These are phyloP conservation scores for Aurinia saxatilis DNA, from an alignment of 345 rosid species.

Conservation along the genomic window DNA sequence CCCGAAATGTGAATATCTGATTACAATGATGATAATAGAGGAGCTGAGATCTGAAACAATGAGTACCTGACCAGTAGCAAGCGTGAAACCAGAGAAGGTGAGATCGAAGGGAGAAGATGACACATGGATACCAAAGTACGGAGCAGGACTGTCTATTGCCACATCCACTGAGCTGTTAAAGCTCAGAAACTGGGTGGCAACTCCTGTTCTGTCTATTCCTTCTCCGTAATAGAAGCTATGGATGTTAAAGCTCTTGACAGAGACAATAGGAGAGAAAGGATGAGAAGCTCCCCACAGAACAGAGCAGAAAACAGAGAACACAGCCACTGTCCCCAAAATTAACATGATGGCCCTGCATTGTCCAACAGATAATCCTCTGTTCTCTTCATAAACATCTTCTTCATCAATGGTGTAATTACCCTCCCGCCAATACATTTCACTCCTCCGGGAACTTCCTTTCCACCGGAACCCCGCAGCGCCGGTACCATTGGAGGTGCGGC, in stretches of 20 bases:
- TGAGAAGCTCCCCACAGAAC: slow-evolving; percentile 81
- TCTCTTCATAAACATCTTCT: slow-evolving; percentile 35
- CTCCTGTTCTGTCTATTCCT: slow-evolving; percentile 72
- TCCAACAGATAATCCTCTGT: slow-evolving; percentile 35
- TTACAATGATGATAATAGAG: not conserved
- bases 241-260: slow-evolving; percentile 51
- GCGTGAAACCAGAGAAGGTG: slow-evolving; percentile 48
- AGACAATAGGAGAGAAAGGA: slow-evolving; percentile 49
- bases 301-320: slow-evolving; percentile 64
- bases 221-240: slow-evolving; percentile 65
- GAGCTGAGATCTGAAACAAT: not conserved
- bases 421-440: slow-evolving; percentile 69
- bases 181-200: slow-evolving; percentile 67
- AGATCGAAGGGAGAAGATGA: slow-evolving; percentile 54
- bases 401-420: slow-evolving; percentile 62
- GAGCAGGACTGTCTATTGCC: slow-evolving; percentile 60
- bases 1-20: not conserved
- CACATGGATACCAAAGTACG: slow-evolving; percentile 79
- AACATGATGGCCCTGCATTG: slow-evolving; percentile 52
- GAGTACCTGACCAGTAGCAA: slow-evolving; percentile 69
- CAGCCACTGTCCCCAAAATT: slow-evolving; percentile 32
- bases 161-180: slow-evolving; percentile 56
- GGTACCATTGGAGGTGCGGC: slow-evolving; percentile 18
- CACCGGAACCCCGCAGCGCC: slow-evolving; percentile 39
- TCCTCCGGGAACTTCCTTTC: slow-evolving; percentile 46